phyloP scores from a whole-genome alignment of 768 basidiomycete species.

The Neoboletus magnificus region DNA sequence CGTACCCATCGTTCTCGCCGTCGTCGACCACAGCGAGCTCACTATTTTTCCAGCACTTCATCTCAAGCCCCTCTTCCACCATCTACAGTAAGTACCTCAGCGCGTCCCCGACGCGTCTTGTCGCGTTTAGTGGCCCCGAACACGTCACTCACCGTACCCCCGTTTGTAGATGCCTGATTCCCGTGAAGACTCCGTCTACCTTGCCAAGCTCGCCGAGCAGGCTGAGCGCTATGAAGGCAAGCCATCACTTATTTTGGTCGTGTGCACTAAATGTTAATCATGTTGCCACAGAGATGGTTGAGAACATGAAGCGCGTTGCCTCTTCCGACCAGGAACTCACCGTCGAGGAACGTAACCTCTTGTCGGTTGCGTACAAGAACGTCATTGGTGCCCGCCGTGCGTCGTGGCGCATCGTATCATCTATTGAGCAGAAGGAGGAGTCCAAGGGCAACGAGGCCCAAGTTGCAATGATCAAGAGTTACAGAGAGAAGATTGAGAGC shows the following conservation, averaged over 20 bases:
- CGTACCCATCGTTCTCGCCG: constrained; percentile 34
- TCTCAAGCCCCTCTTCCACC: constrained; percentile 21
- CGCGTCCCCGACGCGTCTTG: constrained; percentile 41
- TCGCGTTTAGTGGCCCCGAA: constrained; percentile 19
- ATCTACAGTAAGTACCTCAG: constrained; percentile 40
- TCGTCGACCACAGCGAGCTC: constrained; percentile 36
- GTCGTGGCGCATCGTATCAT: constrained; percentile 97
- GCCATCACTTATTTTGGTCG: constrained; percentile 17
- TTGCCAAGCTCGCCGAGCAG: constrained; percentile 99
- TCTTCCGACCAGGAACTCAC: constrained; percentile 98
- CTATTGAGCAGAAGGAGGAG: constrained; percentile 99
- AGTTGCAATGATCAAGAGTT: constrained; percentile 95
- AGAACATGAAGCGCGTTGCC: constrained; percentile 99
- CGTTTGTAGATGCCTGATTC: constrained; percentile 63
- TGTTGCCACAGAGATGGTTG: constrained; percentile 81
- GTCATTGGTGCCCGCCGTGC: constrained; percentile 98
- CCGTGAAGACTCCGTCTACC: constrained; percentile 98
- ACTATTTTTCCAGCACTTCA: constrained; percentile 21
- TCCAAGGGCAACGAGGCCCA: constrained; percentile 96
- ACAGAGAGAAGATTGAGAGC: constrained; percentile 96
- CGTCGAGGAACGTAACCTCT: constrained; percentile 96
- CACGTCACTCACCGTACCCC: constrained; percentile 14
- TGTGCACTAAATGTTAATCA: constrained; percentile 14
- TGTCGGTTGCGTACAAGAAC: constrained; percentile 99
- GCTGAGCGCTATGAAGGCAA: constrained; percentile 98